These are phyloP conservation scores for Fusarium haematococcum DNA, from an alignment of 2,329 filamentous ascomycete genomes.

Conservation along the genomic window DNA sequence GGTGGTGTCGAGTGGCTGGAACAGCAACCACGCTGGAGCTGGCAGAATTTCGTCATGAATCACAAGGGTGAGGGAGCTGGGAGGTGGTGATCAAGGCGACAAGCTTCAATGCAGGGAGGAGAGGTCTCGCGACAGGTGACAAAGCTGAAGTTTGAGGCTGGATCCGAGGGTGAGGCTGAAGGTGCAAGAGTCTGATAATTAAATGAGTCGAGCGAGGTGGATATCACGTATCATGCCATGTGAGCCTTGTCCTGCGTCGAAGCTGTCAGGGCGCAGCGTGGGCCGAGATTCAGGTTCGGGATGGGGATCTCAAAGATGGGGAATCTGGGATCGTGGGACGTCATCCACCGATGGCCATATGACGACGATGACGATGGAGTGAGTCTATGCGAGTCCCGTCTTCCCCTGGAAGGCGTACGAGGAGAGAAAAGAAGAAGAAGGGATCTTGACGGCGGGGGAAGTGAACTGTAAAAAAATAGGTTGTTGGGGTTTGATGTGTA, in stretches of 20 bases:
- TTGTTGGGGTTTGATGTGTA: conserved; percentile 1
- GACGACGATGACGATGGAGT: conserved; percentile 37
- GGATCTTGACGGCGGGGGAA: neutral
- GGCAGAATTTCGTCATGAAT: conserved; percentile 38
- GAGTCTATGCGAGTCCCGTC: conserved; percentile 29
- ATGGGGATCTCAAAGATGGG: conserved; percentile 31
- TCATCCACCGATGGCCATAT: conserved; percentile 40
- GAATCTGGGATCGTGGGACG: conserved; percentile 44
- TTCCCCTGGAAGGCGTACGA: conserved; percentile 4
- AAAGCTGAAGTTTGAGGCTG: neutral
- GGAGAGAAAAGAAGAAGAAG: neutral
- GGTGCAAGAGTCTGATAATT: conserved; percentile 5
- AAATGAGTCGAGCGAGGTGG: conserved; percentile 32
- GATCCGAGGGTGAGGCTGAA: neutral
- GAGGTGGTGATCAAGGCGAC: conserved; percentile 4
- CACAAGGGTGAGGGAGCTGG: conserved; percentile 1
- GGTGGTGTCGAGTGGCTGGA: conserved; percentile 40
- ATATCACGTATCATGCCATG: conserved; percentile 44
- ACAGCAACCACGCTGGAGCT: conserved; percentile 48
- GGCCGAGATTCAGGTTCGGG: conserved; percentile 25
- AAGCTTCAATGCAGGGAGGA: conserved; percentile 22
- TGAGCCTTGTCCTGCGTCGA: conserved; percentile 1
- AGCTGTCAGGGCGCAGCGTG: conserved; percentile 36
- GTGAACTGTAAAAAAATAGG: conserved; percentile 1
- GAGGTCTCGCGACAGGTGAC: neutral